Conservation (phyloP, 345 rosid species). For the Brassica napus region Da-Ae NC_063439.1:27897001-27897500, state of each 20-base stretch:
- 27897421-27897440: neutral
- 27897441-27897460: slow-evolving; percentile 94
- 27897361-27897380: neutral
- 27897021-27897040: slow-evolving; percentile 18
- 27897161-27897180: neutral
- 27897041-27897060: slow-evolving; percentile 35
- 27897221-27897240: too few relatives aligned
- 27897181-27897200: too few relatives aligned
- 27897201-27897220: too few relatives aligned
- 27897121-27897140: neutral
- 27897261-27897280: neutral
- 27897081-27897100: neutral
- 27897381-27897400: neutral
- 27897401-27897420: slow-evolving; percentile 4
- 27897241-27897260: too few relatives aligned
- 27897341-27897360: neutral
- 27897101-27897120: neutral
- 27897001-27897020: neutral
- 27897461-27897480: slow-evolving; percentile 78
- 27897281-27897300: neutral
- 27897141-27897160: neutral
- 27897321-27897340: neutral
- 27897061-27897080: neutral
- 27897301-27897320: neutral
- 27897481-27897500: slow-evolving; percentile 65